These are phyloP conservation scores for Mycena vitilis DNA, from an alignment of 768 basidiomycete genomes.

Conservation along the genomic window DNA sequence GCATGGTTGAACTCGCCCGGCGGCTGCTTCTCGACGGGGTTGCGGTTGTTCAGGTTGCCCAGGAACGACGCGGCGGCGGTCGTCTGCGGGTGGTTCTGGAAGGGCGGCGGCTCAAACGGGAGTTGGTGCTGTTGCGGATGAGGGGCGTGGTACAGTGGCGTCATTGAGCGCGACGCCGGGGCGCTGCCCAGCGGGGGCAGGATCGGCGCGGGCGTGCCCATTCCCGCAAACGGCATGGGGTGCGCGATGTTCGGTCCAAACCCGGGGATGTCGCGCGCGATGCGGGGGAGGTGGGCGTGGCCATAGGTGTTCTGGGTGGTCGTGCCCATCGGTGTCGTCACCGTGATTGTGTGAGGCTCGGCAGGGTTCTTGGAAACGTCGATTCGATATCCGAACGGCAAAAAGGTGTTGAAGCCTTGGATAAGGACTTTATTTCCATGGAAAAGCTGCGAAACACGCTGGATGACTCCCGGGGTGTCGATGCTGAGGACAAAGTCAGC, in stretches of 20 bases:
- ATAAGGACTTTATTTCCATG: constrained; percentile 91
- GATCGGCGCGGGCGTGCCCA: constrained; percentile 37
- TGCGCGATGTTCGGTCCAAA: constrained; percentile 47
- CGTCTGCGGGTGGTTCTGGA: constrained; percentile 57
- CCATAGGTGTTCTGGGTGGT: constrained; percentile 64
- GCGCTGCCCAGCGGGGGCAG: constrained; percentile 49
- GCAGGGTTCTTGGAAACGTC: constrained; percentile 80
- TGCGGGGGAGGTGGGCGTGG: constrained; percentile 40
- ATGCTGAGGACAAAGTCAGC: constrained; percentile 65
- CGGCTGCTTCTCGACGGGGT: constrained; percentile 55
- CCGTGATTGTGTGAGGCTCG: constrained; percentile 80
- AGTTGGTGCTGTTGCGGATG: constrained; percentile 44
- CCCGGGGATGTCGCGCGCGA: constrained; percentile 44
- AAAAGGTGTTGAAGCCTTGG: constrained; percentile 97
- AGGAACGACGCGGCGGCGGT: constrained; percentile 75
- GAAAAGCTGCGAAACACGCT: constrained; percentile 93
- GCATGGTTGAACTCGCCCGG: constrained; percentile 90
- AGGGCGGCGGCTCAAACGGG: constrained; percentile 53
- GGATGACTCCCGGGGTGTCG: constrained; percentile 97
- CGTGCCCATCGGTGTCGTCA: constrained; percentile 83
- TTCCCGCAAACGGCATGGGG: constrained; percentile 48
- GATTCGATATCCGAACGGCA: constrained; percentile 94
- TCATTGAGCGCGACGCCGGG: constrained; percentile 64
- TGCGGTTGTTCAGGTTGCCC: constrained; percentile 65
- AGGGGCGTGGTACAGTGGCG: constrained; percentile 59